A percentile compares a stretch with the other conserved stretches of the same genome.
These are phyloP conservation scores for Ulota crispa DNA, from an alignment of 225 moss, liverwort and hornwort genomes.

Conservation along the genomic window DNA sequence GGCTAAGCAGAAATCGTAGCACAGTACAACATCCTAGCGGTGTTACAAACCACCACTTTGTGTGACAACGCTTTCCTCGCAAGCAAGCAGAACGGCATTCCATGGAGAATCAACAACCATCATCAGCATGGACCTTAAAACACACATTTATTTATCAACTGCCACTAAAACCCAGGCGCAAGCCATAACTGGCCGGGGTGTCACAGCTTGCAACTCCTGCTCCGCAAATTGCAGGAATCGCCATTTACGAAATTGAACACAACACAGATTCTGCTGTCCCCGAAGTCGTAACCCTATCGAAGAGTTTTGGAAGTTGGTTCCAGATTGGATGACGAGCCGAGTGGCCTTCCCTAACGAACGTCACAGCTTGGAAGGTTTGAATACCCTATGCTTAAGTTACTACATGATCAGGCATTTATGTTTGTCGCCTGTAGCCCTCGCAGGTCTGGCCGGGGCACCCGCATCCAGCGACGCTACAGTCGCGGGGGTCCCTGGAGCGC, in stretches of 20 bases:
- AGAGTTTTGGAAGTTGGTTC: background rate
- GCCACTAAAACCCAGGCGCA: background rate
- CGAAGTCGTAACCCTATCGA: too few species aligned
- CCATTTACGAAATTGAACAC: background rate
- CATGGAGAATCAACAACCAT: background rate
- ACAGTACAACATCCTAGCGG: background rate
- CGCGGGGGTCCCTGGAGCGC: background rate
- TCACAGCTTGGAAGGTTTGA: background rate
- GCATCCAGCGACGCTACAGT: background rate
- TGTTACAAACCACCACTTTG: background rate
- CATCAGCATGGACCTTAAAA: background rate
- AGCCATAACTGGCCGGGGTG: background rate
- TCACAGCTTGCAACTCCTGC: background rate
- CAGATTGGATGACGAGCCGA: background rate
- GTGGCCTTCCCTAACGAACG: background rate
- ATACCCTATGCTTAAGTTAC: too few species aligned
- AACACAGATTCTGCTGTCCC: background rate
- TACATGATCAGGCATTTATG: constrained; percentile 9
- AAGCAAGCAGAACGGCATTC: background rate
- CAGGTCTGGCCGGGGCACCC: background rate
- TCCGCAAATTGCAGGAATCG: background rate
- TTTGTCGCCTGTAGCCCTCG: background rate
- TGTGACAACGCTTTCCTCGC: background rate
- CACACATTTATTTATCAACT: background rate
- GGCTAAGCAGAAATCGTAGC: background rate